phyloP scores from a whole-genome alignment of 768 basidiomycete species.

The Hericium rajendrae region DNA sequence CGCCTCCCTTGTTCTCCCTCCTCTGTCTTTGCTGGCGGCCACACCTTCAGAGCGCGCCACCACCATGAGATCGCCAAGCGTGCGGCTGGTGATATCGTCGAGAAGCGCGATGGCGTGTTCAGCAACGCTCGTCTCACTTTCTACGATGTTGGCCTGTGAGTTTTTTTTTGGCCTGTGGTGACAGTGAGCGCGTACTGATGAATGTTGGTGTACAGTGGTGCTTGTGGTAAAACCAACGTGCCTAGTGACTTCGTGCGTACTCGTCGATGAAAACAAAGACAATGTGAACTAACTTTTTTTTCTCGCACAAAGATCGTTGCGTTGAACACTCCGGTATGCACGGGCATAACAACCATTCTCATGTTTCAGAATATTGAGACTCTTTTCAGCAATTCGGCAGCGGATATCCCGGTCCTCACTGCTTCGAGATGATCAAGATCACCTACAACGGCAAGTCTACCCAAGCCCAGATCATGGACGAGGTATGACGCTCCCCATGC shows the following conservation, averaged over 20 bases:
- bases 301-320: conserved; percentile 6
- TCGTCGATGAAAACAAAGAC: too few species aligned
- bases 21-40: conserved; percentile 1
- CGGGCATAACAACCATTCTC: too few species aligned
- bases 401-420: conserved; percentile 57
- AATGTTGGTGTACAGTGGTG: neutral
- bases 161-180: neutral
- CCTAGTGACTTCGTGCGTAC: conserved; percentile 1
- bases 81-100: conserved; percentile 1
- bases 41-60: neutral
- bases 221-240: conserved; percentile 1
- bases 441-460: conserved; percentile 50
- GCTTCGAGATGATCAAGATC: conserved; percentile 54
- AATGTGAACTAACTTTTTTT: neutral
- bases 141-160: conserved; percentile 10
- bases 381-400: conserved; percentile 39
- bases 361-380: neutral
- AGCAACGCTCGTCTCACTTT: neutral
- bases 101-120: neutral
- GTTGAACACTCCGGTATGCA: conserved; percentile 1
- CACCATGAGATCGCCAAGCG: conserved; percentile 5
- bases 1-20: conserved; percentile 7
- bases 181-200: neutral
- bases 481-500: conserved; percentile 28
- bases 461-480: conserved; percentile 50